Base-by-base conservation (phyloP, 352 stramenopile species). In the Hyaloperonospora arabidopsidis region DNA sequence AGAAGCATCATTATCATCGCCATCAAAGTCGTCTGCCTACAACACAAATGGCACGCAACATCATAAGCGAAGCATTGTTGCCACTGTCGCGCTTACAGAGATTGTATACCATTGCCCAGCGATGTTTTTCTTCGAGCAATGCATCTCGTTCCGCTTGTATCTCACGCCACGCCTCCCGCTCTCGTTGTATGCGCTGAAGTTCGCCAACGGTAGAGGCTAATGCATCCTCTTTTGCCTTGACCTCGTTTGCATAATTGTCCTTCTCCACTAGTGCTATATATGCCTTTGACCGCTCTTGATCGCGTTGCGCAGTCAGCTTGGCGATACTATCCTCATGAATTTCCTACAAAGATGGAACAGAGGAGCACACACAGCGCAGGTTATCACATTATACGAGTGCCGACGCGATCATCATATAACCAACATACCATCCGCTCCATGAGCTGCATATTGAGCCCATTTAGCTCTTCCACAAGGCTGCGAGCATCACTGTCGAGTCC, bases 381-480 rank as follows among this genome's bases (percentile, higher is more conserved):
- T 49, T 36, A 40, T 11, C 14, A 18, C 12, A 18, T 2, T 15
- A 23, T 39, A 25, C 19, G 45, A 41, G 18, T 36, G n/a, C 14
- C 34, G 36, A 21, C 14, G 22, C 18, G 23, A 22, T 14, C 12
- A 52, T 52, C 46, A 12, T 7, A 22, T 36, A 2, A 17, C 14
- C 36, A 46, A 60, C 64, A 14, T 66, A 91, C 80, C 72, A 91
- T 65, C 25, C 81, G 74, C 51, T 88, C 76, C 52, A 92, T 76
- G 0, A 92, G 58, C 65, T 87, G 72, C 81, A 92, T 89, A 32
- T 92, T 92, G 14, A 92, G 72, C 0, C 77, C 77, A 57, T 92
- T 92, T 8, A 92, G 68, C 48, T 92, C 81, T 52, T 92, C 76
- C 22, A 92, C 57, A 40, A 92, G 67, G 45, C 79, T 92, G 22